These are phyloP conservation scores for Suillus subluteus DNA, from an alignment of 768 basidiomycete genomes.

Conservation along the genomic window DNA sequence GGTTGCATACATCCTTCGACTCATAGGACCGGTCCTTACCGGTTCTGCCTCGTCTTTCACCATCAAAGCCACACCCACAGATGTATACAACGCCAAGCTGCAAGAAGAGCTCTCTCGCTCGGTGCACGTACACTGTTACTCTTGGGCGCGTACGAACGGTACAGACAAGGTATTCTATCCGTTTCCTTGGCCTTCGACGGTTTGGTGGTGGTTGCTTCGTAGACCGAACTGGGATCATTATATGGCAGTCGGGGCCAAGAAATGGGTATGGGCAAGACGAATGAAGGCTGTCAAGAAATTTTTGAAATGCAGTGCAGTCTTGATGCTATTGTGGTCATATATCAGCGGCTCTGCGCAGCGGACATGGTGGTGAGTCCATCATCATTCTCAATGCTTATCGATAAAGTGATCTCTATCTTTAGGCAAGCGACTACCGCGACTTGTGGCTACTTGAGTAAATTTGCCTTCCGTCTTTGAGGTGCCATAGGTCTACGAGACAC, in stretches of 20 bases:
- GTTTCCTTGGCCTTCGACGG: background rate
- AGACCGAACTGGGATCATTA: background rate
- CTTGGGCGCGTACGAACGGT: background rate
- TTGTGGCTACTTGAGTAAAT: background rate
- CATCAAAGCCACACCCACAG: background rate
- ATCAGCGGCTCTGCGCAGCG: conserved; percentile 6
- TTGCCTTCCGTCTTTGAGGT: background rate
- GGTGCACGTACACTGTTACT: background rate
- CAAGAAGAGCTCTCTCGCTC: background rate
- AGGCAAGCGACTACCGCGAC: background rate
- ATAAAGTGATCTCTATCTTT: background rate
- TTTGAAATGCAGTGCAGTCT: conserved; percentile 12
- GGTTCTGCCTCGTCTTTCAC: background rate
- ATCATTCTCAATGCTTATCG: background rate
- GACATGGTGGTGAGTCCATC: background rate
- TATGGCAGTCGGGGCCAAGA: background rate
- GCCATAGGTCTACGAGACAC: background rate
- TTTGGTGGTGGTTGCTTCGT: background rate
- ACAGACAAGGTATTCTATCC: background rate
- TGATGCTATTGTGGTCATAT: conserved; percentile 14
- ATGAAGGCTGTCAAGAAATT: conserved; percentile 9
- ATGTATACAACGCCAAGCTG: background rate
- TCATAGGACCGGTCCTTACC: background rate
- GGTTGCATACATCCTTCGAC: background rate
- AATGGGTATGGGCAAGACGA: conserved; percentile 30